A percentile compares a stretch with the other conserved stretches of the same genome.
phyloP scores from a whole-genome alignment of 2,329 filamentous ascomycete species.

The Chaetomiaceae sp. region DNA sequence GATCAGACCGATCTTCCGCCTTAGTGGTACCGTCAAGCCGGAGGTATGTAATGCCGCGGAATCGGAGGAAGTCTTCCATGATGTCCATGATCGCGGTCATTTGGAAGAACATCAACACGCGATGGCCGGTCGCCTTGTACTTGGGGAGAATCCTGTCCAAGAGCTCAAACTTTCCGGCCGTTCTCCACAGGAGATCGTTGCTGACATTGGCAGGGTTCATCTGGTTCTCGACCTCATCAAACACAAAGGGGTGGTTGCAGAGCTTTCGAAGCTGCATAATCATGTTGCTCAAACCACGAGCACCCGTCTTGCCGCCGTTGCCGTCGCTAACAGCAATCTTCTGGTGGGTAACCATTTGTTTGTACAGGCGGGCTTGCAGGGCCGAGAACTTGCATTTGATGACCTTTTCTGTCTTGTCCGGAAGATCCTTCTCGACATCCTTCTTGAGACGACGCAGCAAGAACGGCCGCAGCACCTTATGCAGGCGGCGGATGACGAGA shows the following conservation, averaged over 20 bases:
- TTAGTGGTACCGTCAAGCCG: conserved; percentile 96
- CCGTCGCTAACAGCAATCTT: conserved; percentile 91
- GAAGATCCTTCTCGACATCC: conserved; percentile 97
- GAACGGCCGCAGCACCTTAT: conserved; percentile 97
- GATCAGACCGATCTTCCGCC: conserved; percentile 90
- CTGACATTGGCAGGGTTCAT: conserved; percentile 88
- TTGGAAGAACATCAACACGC: conserved; percentile 99
- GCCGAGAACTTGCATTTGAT: conserved; percentile 99
- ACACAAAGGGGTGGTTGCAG: conserved; percentile 98
- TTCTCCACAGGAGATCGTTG: conserved; percentile 93
- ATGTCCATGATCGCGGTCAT: conserved; percentile 99
- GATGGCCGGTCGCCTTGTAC: conserved; percentile 84
- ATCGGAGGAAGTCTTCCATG: conserved; percentile 95
- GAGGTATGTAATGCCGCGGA: conserved; percentile 77
- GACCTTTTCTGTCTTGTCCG: conserved; percentile 98
- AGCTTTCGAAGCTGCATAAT: conserved; percentile 99
- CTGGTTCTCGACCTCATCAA: conserved; percentile 95
- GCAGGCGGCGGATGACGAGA: conserved; percentile 93
- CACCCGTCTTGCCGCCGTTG: conserved; percentile 89
- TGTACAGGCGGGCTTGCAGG: conserved; percentile 88
- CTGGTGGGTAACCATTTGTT: conserved; percentile 95
- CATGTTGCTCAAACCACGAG: conserved; percentile 97
- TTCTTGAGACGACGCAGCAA: conserved; percentile 97
- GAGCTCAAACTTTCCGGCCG: conserved; percentile 94
- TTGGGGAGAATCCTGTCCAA: conserved; percentile 90